Conservation (phyloP, 2,329 filamentous ascomycete species). For the Tolypocladium tropicale region DNA sequence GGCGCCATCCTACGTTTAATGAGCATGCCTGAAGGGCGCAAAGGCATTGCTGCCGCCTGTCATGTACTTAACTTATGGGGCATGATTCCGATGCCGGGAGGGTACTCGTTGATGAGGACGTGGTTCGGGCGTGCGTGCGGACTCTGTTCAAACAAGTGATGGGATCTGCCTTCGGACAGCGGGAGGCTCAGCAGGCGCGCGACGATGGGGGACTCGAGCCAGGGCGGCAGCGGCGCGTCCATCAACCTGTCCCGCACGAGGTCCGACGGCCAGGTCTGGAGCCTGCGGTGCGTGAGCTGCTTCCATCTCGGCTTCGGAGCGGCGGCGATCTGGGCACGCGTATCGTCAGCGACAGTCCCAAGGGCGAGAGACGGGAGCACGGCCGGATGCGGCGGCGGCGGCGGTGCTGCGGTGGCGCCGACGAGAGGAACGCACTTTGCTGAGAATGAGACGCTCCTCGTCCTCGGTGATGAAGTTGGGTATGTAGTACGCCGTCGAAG, state of each 20-base stretch:
- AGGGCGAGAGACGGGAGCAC: not conserved
- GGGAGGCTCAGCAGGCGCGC: constrained; percentile 45
- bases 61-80: constrained; percentile 58
- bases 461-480: constrained; percentile 68
- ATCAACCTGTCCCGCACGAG: constrained; percentile 71
- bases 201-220: constrained; percentile 63
- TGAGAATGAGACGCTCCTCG: constrained; percentile 62
- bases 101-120: constrained; percentile 88
- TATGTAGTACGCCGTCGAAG: constrained; percentile 69
- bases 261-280: constrained; percentile 84
- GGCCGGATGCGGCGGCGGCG: constrained; percentile 8
- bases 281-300: constrained; percentile 72
- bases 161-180: constrained; percentile 15
- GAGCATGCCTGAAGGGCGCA: constrained; percentile 15
- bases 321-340: constrained; percentile 38
- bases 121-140: constrained; percentile 77
- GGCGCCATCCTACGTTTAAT: constrained; percentile 53
- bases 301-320: constrained; percentile 76
- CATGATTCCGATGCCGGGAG: constrained; percentile 87
- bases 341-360: not conserved
- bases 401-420: constrained; percentile 25
- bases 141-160: constrained; percentile 47
- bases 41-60: constrained; percentile 4
- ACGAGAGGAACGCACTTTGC: constrained; percentile 46
- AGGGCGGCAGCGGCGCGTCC: constrained; percentile 61